Percentiles rank a stretch among this genome's conserved stretches.
Evolutionary conservation across 2,329 filamentous ascomycete genomes (phyloP).

Genomic region (Truncatella angustata): DNA sequence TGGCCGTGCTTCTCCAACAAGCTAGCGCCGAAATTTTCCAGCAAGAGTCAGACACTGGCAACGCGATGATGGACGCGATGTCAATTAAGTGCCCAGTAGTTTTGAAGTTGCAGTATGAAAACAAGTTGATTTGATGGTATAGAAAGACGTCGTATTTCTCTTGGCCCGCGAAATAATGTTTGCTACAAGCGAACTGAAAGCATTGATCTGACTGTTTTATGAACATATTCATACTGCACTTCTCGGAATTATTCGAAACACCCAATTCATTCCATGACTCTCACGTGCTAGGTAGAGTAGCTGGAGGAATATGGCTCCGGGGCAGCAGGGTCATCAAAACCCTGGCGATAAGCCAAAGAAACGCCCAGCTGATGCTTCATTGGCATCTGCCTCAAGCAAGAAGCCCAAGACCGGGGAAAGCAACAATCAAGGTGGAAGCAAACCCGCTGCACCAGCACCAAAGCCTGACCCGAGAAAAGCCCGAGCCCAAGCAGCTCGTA

Average conservation of each 20-base stretch:
- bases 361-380: constrained; percentile 11
- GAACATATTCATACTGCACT: too few species aligned
- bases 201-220: too few species aligned
- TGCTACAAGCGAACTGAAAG: too few species aligned
- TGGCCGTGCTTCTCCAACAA: too few species aligned
- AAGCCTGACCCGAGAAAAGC: not conserved
- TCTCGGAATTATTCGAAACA: not conserved
- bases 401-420: constrained; percentile 15
- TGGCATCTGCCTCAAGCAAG: constrained; percentile 8
- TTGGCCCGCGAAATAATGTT: too few species aligned
- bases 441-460: not conserved
- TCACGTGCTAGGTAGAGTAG: not conserved
- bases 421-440: not conserved
- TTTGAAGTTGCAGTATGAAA: too few species aligned
- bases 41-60: not conserved
- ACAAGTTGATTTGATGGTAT: too few species aligned
- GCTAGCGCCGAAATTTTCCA: constrained; percentile 1
- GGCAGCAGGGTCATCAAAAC: constrained; percentile 6
- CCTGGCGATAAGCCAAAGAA: constrained; percentile 10
- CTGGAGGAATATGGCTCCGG: constrained; percentile 4
- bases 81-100: not conserved
- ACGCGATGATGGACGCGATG: not conserved
- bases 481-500: not conserved
- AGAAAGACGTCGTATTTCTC: too few species aligned
- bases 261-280: not conserved